Base-by-base conservation (phyloP, 768 basidiomycete genomes). In the Boletellus ananas region DNA sequence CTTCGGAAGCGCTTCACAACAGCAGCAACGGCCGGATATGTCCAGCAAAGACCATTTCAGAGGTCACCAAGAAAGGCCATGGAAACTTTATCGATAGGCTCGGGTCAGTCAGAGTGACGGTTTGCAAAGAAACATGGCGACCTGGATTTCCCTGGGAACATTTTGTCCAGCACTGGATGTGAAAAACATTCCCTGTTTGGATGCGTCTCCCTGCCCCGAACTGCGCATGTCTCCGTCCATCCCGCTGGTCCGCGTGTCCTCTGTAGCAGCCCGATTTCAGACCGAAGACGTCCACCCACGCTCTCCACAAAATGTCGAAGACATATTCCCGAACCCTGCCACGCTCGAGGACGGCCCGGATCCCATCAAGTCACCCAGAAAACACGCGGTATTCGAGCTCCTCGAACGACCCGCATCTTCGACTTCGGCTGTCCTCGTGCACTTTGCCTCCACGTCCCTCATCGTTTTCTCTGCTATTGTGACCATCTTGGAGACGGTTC, bases 331-430 rank as follows among this genome's bases (percentile, higher is more conserved):
- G 4, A 67, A 62, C 29, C 54, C 70, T 2, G 41, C 62, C 3
- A 59, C 72, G 0, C 65, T 72, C 42, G 75, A 77, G 45, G 60
- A 58, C 17, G 51, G 59, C 23, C 66, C 60, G 18, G 55, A 65
- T 36, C 58, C 57, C 2, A 38, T 60, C 49, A 69, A 56, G 34
- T 67, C 69, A 6, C 68, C 65, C 29, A 88, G 84, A 83, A 85
- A 86, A 63, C 74, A 81, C 20, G 72, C 77, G 14, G 70, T 88
- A 14, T 85, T 81, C 61, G 75, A 81, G 39, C 74, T 94, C 17
- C 78, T 94, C 56, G 92, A 94, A 58, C 83, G 80, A 47, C 90
- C 92, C 0, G 83, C 84, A 7, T 85, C 87, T 0, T 90, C 87
- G 0, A 68, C 76, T 1, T 74, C 85, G 1, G 92, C 92, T 0